Percentiles rank a stretch among this genome's conserved stretches.
phyloP scores from a whole-genome alignment of 2,329 filamentous ascomycete species.

The Pestalotiopsis sp. region DNA sequence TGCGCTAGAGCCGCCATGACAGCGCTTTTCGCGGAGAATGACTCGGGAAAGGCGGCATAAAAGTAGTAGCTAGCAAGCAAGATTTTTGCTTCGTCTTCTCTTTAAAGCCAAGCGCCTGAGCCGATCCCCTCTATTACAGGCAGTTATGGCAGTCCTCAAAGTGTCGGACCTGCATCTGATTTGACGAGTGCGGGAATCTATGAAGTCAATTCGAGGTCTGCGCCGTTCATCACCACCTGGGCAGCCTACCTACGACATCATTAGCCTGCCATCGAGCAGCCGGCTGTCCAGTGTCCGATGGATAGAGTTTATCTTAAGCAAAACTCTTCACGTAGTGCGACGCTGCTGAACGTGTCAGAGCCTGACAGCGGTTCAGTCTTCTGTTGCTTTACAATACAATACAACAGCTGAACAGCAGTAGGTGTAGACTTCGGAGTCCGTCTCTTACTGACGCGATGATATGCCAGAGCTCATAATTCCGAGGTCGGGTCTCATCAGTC shows the following conservation, averaged over 20 bases:
- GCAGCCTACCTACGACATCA: no score
- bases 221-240: not conserved
- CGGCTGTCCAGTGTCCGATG: not conserved
- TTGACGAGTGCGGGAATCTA: conserved; percentile 1
- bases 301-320: not conserved
- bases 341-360: not conserved
- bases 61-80: not conserved
- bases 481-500: no score
- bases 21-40: conserved; percentile 3
- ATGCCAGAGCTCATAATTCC: no score
- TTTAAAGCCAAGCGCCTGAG: not conserved
- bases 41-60: not conserved
- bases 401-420: no score
- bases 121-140: not conserved
- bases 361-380: no score
- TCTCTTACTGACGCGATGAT: no score
- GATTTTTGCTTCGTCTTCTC: not conserved
- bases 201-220: conserved; percentile 5
- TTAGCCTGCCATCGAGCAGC: not conserved
- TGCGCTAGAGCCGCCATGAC: not conserved
- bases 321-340: not conserved
- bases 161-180: conserved; percentile 8
- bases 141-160: not conserved
- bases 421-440: no score
- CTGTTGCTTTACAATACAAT: no score